Evolutionary conservation across 2,329 filamentous ascomycete species (phyloP).

Genomic region (Claviceps fusiformis): DNA sequence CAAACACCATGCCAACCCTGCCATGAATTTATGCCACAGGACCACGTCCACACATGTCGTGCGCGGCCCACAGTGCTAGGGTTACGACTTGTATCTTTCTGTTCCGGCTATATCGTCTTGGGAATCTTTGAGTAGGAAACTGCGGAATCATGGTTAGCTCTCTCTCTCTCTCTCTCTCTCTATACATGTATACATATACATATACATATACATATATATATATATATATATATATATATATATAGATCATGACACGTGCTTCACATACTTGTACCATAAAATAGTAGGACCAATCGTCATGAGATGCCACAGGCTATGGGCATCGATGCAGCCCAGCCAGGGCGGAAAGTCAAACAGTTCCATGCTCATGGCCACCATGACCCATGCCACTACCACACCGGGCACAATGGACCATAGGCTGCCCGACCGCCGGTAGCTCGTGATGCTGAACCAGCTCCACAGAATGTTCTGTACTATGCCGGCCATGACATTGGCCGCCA

Average conservation of each 20-base stretch:
- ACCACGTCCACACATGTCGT: too few relatives aligned
- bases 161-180: too few relatives aligned
- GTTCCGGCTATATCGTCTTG: conserved; percentile 62
- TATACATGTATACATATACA: not conserved
- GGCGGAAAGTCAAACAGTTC: conserved; percentile 92
- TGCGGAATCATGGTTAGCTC: conserved; percentile 26
- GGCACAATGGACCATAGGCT: conserved; percentile 80
- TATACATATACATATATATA: not conserved
- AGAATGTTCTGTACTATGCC: conserved; percentile 70
- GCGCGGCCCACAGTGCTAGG: not conserved
- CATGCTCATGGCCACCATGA: conserved; percentile 86
- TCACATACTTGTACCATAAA: conserved; percentile 85
- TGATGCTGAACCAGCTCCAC: conserved; percentile 75
- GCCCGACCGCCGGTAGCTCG: conserved; percentile 56
- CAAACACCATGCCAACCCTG: too few relatives aligned
- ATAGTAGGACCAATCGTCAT: conserved; percentile 80
- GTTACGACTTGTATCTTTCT: conserved; percentile 52
- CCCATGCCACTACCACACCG: conserved; percentile 79
- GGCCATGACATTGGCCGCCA: conserved; percentile 80
- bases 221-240: not conserved
- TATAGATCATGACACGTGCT: not conserved
- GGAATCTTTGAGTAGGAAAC: conserved; percentile 77
- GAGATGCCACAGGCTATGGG: conserved; percentile 90
- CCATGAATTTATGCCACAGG: too few relatives aligned
- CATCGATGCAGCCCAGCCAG: conserved; percentile 68